A percentile compares a stretch with the other conserved stretches of the same genome.
These are phyloP conservation scores for Astragalus glycyphyllos DNA, from an alignment of 306 rosid species.

Conservation along the genomic window DNA sequence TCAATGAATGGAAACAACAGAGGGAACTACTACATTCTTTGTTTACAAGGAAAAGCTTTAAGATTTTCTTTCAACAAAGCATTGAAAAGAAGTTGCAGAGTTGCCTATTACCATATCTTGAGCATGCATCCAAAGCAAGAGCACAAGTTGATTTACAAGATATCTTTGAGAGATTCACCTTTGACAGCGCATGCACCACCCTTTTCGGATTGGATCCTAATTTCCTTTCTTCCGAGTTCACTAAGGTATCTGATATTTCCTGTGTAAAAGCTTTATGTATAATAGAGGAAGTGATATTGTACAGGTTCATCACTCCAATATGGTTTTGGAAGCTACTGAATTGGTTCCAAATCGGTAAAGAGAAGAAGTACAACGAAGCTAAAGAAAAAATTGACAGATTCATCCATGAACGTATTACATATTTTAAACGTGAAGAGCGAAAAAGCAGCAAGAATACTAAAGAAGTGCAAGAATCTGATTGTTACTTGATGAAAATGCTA, in stretches of 20 bases:
- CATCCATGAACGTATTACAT: neutral
- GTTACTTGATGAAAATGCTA: neutral
- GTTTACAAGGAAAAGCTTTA: neutral
- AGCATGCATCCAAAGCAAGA: neutral
- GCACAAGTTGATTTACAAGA: constrained; percentile 46
- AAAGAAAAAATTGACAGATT: neutral
- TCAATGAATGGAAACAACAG: constrained; percentile 18
- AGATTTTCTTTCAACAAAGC: neutral
- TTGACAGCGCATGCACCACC: constrained; percentile 33
- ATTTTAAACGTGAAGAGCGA: neutral
- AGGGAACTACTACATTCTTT: constrained; percentile 5
- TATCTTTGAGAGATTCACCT: constrained; percentile 35
- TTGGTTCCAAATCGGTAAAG: constrained; percentile 31
- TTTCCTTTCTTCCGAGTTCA: constrained; percentile 29
- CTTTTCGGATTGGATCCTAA: constrained; percentile 48
- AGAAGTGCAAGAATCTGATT: no score
- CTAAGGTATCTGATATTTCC: constrained; percentile 10
- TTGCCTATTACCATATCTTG: constrained; percentile 47
- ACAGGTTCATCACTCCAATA: constrained; percentile 8
- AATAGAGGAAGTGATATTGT: neutral
- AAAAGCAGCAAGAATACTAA: no score
- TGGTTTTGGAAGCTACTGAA: constrained; percentile 18
- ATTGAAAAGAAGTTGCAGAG: constrained; percentile 33
- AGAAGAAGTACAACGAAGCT: neutral
- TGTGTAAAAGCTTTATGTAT: neutral